Base-by-base conservation (phyloP, 2,329 filamentous ascomycete genomes). In the Trichothecium roseum region DNA sequence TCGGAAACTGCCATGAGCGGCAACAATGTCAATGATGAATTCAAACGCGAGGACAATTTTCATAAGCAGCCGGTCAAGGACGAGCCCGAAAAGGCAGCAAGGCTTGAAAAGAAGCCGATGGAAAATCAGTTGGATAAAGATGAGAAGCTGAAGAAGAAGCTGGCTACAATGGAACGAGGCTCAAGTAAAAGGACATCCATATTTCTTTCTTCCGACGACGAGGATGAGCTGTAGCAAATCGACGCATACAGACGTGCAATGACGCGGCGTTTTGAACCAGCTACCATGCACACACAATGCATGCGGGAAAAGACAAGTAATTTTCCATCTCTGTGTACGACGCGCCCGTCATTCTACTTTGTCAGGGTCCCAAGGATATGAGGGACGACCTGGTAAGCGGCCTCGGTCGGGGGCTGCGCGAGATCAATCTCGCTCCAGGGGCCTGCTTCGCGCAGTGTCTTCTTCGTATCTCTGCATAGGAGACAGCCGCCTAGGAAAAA, bases 281-380 rank as follows among this genome's bases (percentile, higher is more conserved):
- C n/a, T n/a, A n/a, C n/a, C n/a, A n/a, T n/a, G n/a, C n/a, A n/a
- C n/a, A n/a, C n/a, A n/a, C n/a, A n/a, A n/a, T n/a, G n/a, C n/a
- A n/a, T n/a, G n/a, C n/a, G n/a, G n/a, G n/a, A n/a, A n/a, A n/a
- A n/a, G n/a, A n/a, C n/a, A n/a, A n/a, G n/a, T n/a, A n/a, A n/a
- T n/a, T n/a, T n/a, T n/a, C n/a, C n/a, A n/a, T n/a, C n/a, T n/a
- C n/a, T n/a, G n/a, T n/a, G n/a, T n/a, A n/a, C n/a, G n/a, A n/a
- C n/a, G n/a, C n/a, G n/a, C n/a, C 20, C 6, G 16, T 17, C 9
- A 14, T 9, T 12, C 50, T 49, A 74, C 40, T 76, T 76, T 0
- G 65, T 72, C 35, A 74, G 50, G 1, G 66, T 62, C 3, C 72
- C 72, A 14, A 66, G 41, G n/a, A 69, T 49, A 35, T 74, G 69